Evolutionary conservation across 1,284 basidiomycete genomes (phyloP), one percentile per base, ranked within the genome.

Genomic region (Cutaneotrichosporon sp.): DNA sequence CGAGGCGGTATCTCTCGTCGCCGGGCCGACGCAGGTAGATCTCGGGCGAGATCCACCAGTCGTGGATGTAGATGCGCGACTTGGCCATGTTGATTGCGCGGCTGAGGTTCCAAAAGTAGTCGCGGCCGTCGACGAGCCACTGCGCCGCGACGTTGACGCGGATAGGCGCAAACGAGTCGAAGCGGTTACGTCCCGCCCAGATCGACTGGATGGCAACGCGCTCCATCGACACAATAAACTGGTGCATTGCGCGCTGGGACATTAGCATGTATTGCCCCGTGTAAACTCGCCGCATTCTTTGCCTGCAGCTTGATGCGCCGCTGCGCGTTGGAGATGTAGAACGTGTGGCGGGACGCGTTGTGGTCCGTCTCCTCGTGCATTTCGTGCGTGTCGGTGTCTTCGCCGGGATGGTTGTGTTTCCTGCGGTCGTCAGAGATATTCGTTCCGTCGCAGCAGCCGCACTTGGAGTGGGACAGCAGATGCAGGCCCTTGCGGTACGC

Each of bases 101-200:
- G 30, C 90, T 91, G n/a, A 98, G 77, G 68, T 94, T 94, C 93
- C 92, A 97, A 76, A 90, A 93, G 69, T 97, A 97, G 70, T 97
- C 92, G 15, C 92, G 84, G 8, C 94, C 96, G 75, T 99, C 96
- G n/a, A 97, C 92, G 4, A 98, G 83, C 96, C 96, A 98, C 67
- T 97, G 94, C 0, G 92, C 89, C 35, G 90, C 87, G 2, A 93
- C 93, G 66, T 97, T 93, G 65, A 90, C 75, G 15, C 94, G 82
- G 54, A 97, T 88, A 0, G 96, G 96, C 3, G 94, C 87, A 74
- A 96, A 98, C 62, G 90, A 94, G 58, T 86, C 89, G 70, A 97
- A 97, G 21, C 92, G 79, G 70, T 97, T 93, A 39, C 79, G 80
- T 17, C 85, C 83, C 1, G 84, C 84, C 78, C 89, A 98, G 56